phyloP scores from a whole-genome alignment of 164 flowering plant genomes.

The Santalum album region DNA sequence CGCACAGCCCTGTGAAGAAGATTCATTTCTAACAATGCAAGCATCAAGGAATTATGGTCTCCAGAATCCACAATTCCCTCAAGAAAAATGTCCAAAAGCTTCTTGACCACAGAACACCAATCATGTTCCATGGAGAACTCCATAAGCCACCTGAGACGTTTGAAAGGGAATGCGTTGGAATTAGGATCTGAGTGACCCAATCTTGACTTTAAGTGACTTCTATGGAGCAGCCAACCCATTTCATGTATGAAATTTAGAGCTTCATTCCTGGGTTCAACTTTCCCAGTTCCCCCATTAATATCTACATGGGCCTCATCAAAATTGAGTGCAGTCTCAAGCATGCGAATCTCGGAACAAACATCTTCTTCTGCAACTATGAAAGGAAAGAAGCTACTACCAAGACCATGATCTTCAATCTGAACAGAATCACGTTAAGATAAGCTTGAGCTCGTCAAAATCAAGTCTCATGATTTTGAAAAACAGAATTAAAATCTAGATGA shows the following conservation, averaged over 20 bases:
- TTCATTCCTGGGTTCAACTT: slow-evolving; percentile 21
- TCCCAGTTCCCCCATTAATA: slow-evolving; percentile 3
- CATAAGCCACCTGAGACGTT: slow-evolving; percentile 42
- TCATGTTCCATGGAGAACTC: slow-evolving; percentile 56
- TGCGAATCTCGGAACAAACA: slow-evolving; percentile 46
- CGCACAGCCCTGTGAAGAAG: slow-evolving; percentile 57
- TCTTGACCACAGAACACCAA: slow-evolving; percentile 59
- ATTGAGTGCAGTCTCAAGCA: slow-evolving; percentile 32
- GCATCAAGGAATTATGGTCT: slow-evolving; percentile 20
- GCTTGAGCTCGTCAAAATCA: no score
- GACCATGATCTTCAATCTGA: slow-evolving; percentile 49
- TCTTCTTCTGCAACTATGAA: slow-evolving; percentile 48
- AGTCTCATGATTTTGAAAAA: no score
- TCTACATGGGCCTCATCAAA: slow-evolving; percentile 15
- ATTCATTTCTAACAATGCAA: slow-evolving; percentile 31
- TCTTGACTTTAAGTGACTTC: slow-evolving; percentile 23
- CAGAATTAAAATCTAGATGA: no score
- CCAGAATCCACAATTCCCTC: slow-evolving; percentile 33
- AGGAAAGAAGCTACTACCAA: slow-evolving; percentile 43
- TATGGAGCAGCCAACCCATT: slow-evolving; percentile 45
- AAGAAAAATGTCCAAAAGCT: slow-evolving; percentile 37
- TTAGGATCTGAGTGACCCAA: slow-evolving; percentile 22
- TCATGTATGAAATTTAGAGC: slow-evolving; percentile 40
- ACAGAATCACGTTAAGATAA: not conserved
- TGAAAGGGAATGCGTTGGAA: slow-evolving; percentile 24